A percentile compares a stretch with the other conserved stretches of the same genome.
phyloP scores from a whole-genome alignment of 768 basidiomycete genomes.

The Tulasnella sp. region DNA sequence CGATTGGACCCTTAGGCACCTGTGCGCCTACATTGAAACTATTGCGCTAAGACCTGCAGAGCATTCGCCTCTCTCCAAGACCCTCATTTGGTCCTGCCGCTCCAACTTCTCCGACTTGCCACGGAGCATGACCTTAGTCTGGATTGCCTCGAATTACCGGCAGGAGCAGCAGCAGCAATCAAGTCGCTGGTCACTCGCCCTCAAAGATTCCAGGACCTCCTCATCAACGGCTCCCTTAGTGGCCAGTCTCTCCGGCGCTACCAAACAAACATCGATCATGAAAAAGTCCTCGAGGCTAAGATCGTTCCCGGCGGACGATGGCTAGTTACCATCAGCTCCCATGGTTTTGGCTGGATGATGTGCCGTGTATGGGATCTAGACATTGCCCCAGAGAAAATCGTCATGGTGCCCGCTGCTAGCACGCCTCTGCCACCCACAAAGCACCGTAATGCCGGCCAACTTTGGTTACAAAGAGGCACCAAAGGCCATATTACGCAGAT shows the following conservation, averaged over 20 bases:
- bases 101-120: background rate
- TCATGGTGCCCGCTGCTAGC: background rate
- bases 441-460: background rate
- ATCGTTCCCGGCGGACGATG: background rate
- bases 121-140: background rate
- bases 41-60: background rate
- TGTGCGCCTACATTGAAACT: background rate
- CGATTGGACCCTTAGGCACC: background rate
- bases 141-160: background rate
- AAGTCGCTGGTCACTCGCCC: background rate
- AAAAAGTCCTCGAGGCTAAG: background rate
- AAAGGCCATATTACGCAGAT: background rate
- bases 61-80: background rate
- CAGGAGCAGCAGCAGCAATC: background rate
- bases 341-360: background rate
- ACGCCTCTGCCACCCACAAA: background rate
- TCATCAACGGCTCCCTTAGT: background rate
- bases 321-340: background rate
- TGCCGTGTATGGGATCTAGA: background rate
- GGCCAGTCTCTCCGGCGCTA: background rate
- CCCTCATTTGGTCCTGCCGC: background rate
- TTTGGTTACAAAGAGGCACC: background rate
- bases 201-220: background rate
- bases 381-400: background rate
- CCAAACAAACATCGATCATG: background rate